Evolutionary conservation across 2,329 filamentous ascomycete species (phyloP).

Genomic region (Aspergillus calidoustus): DNA sequence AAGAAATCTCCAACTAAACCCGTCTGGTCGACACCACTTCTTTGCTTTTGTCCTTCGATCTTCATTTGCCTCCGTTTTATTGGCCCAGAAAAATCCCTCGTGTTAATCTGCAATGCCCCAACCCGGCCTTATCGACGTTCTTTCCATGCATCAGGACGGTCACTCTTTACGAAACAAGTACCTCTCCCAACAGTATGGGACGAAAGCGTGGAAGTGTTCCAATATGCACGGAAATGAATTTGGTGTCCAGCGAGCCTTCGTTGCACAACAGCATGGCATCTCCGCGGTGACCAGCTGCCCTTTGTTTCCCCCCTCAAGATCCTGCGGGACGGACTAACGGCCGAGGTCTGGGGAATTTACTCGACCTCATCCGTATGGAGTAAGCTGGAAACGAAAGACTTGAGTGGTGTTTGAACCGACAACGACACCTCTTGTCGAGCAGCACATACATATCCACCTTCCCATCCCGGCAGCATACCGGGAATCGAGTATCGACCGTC

Average conservation of each 20-base stretch:
- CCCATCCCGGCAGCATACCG: conserved; percentile 8
- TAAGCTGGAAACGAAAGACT: conserved; percentile 4
- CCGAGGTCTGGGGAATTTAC: conserved; percentile 14
- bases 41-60: conserved; percentile 17
- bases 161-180: conserved; percentile 7
- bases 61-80: conserved; percentile 13
- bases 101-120: conserved; percentile 20
- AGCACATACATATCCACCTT: conserved; percentile 13
- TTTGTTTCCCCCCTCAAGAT: neutral
- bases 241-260: neutral
- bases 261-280: neutral
- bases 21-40: conserved; percentile 20
- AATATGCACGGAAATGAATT: neutral
- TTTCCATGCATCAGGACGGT: conserved; percentile 4
- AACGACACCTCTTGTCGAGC: neutral
- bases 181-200: conserved; percentile 2
- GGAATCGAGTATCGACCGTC: neutral
- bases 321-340: conserved; percentile 8
- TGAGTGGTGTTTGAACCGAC: conserved; percentile 5
- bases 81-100: conserved; percentile 30
- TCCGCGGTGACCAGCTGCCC: neutral
- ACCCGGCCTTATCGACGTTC: conserved; percentile 17
- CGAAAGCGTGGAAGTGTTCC: neutral
- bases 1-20: conserved; percentile 7
- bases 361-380: conserved; percentile 2